A percentile compares a stretch with the other conserved stretches of the same genome.
These are phyloP conservation scores for Garcia nutans DNA, from an alignment of 345 rosid genomes.

Conservation along the genomic window DNA sequence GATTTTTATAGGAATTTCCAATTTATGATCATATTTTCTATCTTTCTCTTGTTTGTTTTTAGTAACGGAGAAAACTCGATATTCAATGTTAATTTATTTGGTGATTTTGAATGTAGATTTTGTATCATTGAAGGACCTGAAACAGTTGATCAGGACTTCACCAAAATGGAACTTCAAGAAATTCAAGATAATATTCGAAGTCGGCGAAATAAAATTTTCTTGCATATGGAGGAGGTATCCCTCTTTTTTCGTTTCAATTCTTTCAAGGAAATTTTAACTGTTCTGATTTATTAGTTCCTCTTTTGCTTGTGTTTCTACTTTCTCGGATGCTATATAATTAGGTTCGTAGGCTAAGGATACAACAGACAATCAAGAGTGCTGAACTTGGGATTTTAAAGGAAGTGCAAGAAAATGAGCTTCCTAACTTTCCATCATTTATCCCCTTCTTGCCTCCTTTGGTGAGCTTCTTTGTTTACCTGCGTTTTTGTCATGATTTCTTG, in stretches of 20 bases:
- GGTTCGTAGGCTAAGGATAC: constrained; percentile 95
- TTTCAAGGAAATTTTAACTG: not conserved
- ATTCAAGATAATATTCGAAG: constrained; percentile 91
- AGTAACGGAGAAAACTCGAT: not conserved
- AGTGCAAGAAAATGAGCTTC: constrained; percentile 69
- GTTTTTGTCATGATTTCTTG: not conserved
- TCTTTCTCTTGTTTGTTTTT: not conserved
- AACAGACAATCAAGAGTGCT: constrained; percentile 70
- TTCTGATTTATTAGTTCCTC: not conserved
- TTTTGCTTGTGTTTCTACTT: not conserved
- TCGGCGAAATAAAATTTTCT: constrained; percentile 88
- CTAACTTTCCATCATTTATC: constrained; percentile 91
- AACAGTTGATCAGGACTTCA: constrained; percentile 79
- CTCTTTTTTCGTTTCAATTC: not conserved
- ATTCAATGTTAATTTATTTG: not conserved
- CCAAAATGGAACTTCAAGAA: constrained; percentile 83
- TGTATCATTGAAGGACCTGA: constrained; percentile 99
- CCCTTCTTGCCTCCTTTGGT: constrained; percentile 98
- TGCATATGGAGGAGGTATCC: constrained; percentile 92
- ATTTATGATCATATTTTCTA: not conserved
- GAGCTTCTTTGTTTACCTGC: constrained; percentile 19
- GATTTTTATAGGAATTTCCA: too few species aligned
- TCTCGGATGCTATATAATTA: constrained; percentile 13
- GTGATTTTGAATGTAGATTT: constrained; percentile 49
- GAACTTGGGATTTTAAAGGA: constrained; percentile 66